These are phyloP conservation scores for Tetrastigma voinierianum DNA, from an alignment of 164 flowering plant species.

Conservation along the genomic window DNA sequence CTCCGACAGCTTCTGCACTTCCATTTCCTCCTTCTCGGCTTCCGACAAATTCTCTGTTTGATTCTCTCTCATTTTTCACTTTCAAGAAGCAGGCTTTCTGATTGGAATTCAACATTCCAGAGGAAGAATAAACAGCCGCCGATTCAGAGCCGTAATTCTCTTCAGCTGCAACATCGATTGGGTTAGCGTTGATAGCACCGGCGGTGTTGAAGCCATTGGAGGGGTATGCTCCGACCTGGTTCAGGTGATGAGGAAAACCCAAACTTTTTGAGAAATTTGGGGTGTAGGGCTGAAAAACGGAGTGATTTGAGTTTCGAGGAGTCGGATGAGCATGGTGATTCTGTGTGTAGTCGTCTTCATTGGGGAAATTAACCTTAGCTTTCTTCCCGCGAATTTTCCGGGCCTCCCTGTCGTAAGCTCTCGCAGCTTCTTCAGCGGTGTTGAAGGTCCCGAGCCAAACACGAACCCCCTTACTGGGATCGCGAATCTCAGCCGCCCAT, in stretches of 20 bases:
- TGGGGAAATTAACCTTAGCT: slow-evolving; percentile 92
- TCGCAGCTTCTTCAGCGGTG: slow-evolving; percentile 93
- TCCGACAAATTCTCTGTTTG: neutral
- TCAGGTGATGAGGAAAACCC: slow-evolving; percentile 20
- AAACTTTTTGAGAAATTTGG: slow-evolving; percentile 1
- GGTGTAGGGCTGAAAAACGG: neutral
- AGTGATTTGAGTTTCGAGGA: slow-evolving; percentile 2
- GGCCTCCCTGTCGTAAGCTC: slow-evolving; percentile 90
- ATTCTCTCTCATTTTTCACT: slow-evolving; percentile 13
- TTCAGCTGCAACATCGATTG: neutral
- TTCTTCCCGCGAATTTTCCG: slow-evolving; percentile 83
- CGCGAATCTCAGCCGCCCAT: slow-evolving; percentile 98
- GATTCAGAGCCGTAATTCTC: slow-evolving; percentile 17
- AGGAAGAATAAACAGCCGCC: slow-evolving; percentile 7
- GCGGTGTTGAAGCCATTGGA: slow-evolving; percentile 1
- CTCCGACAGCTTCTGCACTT: slow-evolving; percentile 60
- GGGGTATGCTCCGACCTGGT: slow-evolving; percentile 10
- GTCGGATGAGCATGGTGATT: neutral
- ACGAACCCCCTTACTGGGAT: slow-evolving; percentile 88
- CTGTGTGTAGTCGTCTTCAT: slow-evolving; percentile 33
- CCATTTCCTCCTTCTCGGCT: slow-evolving; percentile 30
- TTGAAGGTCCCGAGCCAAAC: slow-evolving; percentile 95
- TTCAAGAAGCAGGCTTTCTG: neutral
- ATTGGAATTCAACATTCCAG: neutral
- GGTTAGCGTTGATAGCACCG: neutral